Conservation (phyloP, 2,329 filamentous ascomycete species). For the Xylaria arbuscula region DNA sequence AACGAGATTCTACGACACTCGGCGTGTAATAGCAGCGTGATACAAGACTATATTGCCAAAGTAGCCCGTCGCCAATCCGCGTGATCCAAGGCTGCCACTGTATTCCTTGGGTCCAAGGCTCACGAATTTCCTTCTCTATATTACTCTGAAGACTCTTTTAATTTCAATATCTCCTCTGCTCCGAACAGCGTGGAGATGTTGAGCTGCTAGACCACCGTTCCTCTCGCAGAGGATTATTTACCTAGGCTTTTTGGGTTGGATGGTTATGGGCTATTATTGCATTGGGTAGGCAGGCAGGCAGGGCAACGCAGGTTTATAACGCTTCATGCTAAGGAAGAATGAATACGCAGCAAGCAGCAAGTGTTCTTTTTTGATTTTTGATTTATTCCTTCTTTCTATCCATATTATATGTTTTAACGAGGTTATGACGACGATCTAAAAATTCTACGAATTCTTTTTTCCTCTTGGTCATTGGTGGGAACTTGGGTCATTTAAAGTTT, state of each 20-base stretch:
- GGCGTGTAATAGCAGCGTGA: conserved; percentile 46
- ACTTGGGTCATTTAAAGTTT: background rate
- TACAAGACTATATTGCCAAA: conserved; percentile 47
- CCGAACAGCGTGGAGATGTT: background rate
- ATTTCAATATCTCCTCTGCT: background rate
- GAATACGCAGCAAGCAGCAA: background rate
- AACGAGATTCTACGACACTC: conserved; percentile 45
- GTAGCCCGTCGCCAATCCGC: conserved; percentile 38
- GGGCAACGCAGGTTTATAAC: background rate
- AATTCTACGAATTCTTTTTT: background rate
- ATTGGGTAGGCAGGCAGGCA: background rate
- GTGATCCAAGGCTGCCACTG: conserved; percentile 1
- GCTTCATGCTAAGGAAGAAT: background rate
- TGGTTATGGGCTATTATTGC: background rate
- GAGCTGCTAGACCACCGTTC: background rate
- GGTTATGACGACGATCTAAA: background rate
- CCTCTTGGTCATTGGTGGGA: background rate
- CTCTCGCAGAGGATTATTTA: background rate
- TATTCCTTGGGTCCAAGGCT: background rate
- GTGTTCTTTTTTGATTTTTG: background rate
- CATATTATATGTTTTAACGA: background rate
- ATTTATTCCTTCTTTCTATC: too few relatives aligned
- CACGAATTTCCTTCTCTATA: background rate
- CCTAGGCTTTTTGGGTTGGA: background rate
- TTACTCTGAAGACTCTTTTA: background rate